Evolutionary conservation across 2,329 filamentous ascomycete genomes (phyloP), one percentile per base, ranked within the genome.

Genomic region (Cucurbitaria berberidis): DNA sequence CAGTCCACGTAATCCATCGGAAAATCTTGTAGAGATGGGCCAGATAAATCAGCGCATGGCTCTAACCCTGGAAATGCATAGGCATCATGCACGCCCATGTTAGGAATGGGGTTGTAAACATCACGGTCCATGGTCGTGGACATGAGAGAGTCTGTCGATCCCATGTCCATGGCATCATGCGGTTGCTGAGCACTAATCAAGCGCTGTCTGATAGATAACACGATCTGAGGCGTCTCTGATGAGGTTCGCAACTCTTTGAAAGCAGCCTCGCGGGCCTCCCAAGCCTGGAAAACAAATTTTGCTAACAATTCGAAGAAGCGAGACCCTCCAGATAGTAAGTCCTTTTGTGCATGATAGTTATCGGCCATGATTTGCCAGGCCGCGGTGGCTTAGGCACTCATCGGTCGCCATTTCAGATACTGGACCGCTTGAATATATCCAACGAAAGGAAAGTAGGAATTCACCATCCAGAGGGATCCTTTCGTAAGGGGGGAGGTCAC

Each of bases 351-450:
- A 79, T 72, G 15, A 46, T 72, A 81, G 48, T 82, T 82, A 3
- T 78, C 72, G 57, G 72, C 78, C 75, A 84, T 78, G 1, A 69
- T 48, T 7, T 75, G 59, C 81, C 82, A 84, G 4, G 74, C 72
- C 5, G 60, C 42, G 9, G 68, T 54, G 0, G 78, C 74, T 3
- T 76, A 63, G 3, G 62, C 46, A 5, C 63, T 57, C 5, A 61
- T 38, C 15, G 80, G 79, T 10, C 75, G 70, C 30, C 55, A 68
- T 38, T 63, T 72, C 32, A 83, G 51, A 27, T 81, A 74, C 53
- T 81, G 74, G 0, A 76, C 55, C 7, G 81, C 56, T 40, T 81
- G 75, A 9, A 82, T 67, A 55, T 82, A 82, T 2, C 78, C 80
- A 0, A 76, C 76, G 38, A 82, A 78, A 0, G 81, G 82, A 50